Evolutionary conservation across 2,329 filamentous ascomycete species (phyloP), one percentile per base, ranked within the genome.

Genomic region (Ophiostoma angusticollis): DNA sequence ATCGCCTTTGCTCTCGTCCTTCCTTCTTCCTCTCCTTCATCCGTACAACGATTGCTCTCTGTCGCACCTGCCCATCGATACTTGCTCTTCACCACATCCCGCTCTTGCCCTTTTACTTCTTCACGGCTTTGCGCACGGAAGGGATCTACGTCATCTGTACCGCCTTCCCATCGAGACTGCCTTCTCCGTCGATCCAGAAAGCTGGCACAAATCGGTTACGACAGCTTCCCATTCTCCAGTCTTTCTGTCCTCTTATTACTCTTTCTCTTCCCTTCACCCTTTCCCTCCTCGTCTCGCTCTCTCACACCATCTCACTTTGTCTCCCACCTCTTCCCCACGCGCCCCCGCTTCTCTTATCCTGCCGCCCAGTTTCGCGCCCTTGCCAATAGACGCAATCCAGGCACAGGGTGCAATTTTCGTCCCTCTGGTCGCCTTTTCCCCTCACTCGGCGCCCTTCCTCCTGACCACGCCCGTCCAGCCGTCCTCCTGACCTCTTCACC

Each of bases 71-170:
- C n/a, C n/a, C n/a, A n/a, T n/a, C n/a, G n/a, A n/a, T n/a, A n/a
- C n/a, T n/a, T n/a, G n/a, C n/a, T n/a, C n/a, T n/a, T n/a, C n/a
- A n/a, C n/a, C n/a, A n/a, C n/a, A n/a, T n/a, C n/a, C n/a, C n/a
- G n/a, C n/a, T n/a, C n/a, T n/a, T n/a, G n/a, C n/a, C n/a, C n/a
- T n/a, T n/a, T n/a, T n/a, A n/a, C n/a, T n/a, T n/a, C n/a, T n/a
- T n/a, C n/a, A n/a, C n/a, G n/a, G n/a, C n/a, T n/a, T n/a, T n/a
- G n/a, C n/a, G n/a, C 34, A 21, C 24, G 25, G 34, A 23, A 36
- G 24, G 34, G 19, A 27, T 25, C 24, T 36, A 36, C 34, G 34
- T 36, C 34, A 36, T 36, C 5, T 28, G n/a, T n/a, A n/a, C n/a
- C n/a, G n/a, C 6, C 23, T 12, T 24, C 12, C 23, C 23, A 24